These are phyloP conservation scores for Solanum okadae DNA, from an alignment of 257 asterid species.

Conservation along the genomic window DNA sequence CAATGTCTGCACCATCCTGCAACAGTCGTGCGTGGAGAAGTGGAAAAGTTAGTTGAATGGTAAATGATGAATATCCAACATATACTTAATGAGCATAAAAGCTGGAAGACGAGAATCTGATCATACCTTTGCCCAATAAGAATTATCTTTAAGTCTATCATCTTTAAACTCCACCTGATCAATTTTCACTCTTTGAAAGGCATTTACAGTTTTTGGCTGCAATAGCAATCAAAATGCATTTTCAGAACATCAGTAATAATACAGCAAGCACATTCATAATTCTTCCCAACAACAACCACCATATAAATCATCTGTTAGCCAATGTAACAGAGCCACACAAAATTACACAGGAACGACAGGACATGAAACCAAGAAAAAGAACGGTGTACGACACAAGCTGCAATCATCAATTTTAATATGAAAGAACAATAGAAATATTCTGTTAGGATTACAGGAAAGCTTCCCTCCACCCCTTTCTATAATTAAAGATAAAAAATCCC, in stretches of 20 bases:
- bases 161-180: constrained; percentile 30
- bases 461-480: neutral
- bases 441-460: neutral
- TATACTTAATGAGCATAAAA: neutral
- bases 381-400: neutral
- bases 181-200: constrained; percentile 49
- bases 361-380: neutral
- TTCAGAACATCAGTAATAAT: neutral
- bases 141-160: constrained; percentile 89
- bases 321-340: neutral
- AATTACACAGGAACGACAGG: neutral
- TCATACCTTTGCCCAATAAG: constrained; percentile 95
- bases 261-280: neutral
- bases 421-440: neutral
- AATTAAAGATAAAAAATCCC: neutral
- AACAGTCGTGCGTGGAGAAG: neutral
- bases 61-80: neutral
- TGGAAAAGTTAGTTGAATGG: neutral
- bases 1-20: constrained; percentile 89
- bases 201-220: constrained; percentile 70
- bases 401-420: neutral
- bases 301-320: neutral
- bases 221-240: neutral
- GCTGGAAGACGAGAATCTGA: neutral
- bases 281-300: neutral